These are phyloP conservation scores for Colletotrichum sp. DNA, from an alignment of 2,329 filamentous ascomycete species.

Conservation along the genomic window DNA sequence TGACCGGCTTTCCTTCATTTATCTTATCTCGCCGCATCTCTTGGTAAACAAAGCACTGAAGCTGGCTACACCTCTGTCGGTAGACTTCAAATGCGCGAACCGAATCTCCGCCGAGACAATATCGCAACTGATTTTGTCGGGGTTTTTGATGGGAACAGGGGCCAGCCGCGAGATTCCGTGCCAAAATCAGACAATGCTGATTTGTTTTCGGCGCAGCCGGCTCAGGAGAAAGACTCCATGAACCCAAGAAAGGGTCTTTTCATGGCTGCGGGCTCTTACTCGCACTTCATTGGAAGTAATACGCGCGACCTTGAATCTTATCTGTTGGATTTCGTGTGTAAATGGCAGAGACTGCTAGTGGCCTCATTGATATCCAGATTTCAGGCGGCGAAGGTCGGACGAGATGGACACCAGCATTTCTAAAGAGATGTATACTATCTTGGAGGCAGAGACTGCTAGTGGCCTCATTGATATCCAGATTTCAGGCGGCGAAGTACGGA, in stretches of 20 bases:
- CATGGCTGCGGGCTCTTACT: not conserved
- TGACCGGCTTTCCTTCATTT: not conserved
- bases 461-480: not conserved
- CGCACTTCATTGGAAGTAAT: not conserved
- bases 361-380: not conserved
- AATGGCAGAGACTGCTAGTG: not conserved
- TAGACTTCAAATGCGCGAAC: not conserved
- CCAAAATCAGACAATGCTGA: not conserved
- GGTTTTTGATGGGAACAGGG: not conserved
- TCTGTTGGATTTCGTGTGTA: not conserved
- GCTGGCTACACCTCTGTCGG: not conserved
- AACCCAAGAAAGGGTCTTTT: not conserved
- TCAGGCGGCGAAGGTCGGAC: too few relatives aligned
- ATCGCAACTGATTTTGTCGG: not conserved
- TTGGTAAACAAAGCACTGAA: not conserved
- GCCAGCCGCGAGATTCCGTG: not conserved
- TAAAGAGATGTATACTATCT: too few relatives aligned
- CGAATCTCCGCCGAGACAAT: not conserved
- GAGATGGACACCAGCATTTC: too few relatives aligned
- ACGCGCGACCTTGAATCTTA: not conserved
- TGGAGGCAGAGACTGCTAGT: not conserved
- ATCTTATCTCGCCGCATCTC: not conserved
- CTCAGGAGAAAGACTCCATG: not conserved
- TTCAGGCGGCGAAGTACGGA: not conserved
- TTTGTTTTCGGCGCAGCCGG: not conserved